Evolutionary conservation across 1,284 basidiomycete species (phyloP).

Genomic region (Omphalotus olearius): DNA sequence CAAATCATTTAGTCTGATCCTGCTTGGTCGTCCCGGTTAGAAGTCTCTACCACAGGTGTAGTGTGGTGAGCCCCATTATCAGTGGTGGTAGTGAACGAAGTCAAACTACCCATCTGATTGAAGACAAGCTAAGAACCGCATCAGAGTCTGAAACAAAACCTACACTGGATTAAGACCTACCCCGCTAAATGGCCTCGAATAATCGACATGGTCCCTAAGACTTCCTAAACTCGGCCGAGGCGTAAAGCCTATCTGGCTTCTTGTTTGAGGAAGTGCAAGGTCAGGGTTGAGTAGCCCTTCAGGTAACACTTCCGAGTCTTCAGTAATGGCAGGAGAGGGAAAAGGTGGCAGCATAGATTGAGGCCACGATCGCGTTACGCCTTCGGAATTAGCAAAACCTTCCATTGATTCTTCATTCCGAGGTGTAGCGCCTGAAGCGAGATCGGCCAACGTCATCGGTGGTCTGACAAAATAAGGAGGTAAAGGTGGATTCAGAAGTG

Average conservation of each 20-base stretch:
- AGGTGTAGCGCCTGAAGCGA: too few species aligned
- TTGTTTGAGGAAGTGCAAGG: not conserved
- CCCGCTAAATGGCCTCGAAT: conserved; percentile 16
- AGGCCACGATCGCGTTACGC: not conserved
- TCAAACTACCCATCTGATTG: conserved; percentile 6
- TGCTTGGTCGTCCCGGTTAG: too few species aligned
- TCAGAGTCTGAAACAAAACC: too few species aligned
- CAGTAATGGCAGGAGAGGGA: conserved; percentile 9
- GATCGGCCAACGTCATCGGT: not conserved
- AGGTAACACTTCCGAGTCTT: conserved; percentile 3
- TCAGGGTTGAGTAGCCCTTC: conserved; percentile 11
- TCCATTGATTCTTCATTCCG: too few species aligned
- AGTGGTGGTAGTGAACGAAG: not conserved
- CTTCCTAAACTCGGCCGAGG: not conserved
- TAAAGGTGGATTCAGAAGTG: conserved; percentile 11
- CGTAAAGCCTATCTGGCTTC: not conserved
- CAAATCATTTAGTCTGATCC: too few species aligned
- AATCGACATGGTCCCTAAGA: conserved; percentile 17
- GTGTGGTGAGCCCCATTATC: too few species aligned
- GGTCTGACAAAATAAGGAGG: not conserved
- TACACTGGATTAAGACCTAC: conserved; percentile 8
- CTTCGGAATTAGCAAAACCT: not conserved
- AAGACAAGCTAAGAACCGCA: conserved; percentile 1
- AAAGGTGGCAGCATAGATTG: not conserved
- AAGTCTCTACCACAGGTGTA: too few species aligned